phyloP scores from a whole-genome alignment of 129 eudicot species.

The Smallanthus sonchifolius region DNA sequence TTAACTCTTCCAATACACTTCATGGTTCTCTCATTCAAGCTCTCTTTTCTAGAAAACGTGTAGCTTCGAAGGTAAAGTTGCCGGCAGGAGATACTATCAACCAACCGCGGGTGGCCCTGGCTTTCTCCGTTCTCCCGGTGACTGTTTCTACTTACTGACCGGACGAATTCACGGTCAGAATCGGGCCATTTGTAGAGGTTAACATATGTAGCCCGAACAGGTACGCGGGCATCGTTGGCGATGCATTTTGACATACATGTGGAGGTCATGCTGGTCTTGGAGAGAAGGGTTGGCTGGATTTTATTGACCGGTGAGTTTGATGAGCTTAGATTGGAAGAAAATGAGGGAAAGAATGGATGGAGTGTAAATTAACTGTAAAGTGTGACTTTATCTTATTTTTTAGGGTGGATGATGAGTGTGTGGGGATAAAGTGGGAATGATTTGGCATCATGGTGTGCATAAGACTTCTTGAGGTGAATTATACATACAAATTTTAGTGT shows the following conservation, averaged over 20 bases:
- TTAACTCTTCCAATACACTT: constrained; percentile 50
- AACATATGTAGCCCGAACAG: constrained; percentile 69
- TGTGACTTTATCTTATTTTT: constrained; percentile 8
- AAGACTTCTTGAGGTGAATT: constrained; percentile 14
- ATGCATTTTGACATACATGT: constrained; percentile 72
- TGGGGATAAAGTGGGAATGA: constrained; percentile 33
- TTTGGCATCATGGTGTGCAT: constrained; percentile 27
- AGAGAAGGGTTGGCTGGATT: constrained; percentile 10
- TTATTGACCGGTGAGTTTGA: constrained; percentile 3
- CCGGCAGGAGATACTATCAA: constrained; percentile 81
- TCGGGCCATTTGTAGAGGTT: constrained; percentile 96
- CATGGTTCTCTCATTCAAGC: constrained; percentile 41
- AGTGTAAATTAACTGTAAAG: constrained; percentile 12
- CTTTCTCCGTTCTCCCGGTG: constrained; percentile 3
- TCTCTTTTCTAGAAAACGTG: constrained; percentile 79
- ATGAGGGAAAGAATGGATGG: constrained; percentile 20
- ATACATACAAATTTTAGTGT: background rate
- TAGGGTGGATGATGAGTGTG: constrained; percentile 29
- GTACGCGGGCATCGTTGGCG: constrained; percentile 46
- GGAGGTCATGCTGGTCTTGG: constrained; percentile 49
- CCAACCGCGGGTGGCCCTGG: constrained; percentile 50
- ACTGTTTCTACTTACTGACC: constrained; percentile 57
- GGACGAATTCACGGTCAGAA: constrained; percentile 73
- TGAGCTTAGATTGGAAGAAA: constrained; percentile 35
- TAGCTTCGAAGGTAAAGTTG: constrained; percentile 81